phyloP scores from a whole-genome alignment of 768 basidiomycete genomes.

The Russula foetens region DNA sequence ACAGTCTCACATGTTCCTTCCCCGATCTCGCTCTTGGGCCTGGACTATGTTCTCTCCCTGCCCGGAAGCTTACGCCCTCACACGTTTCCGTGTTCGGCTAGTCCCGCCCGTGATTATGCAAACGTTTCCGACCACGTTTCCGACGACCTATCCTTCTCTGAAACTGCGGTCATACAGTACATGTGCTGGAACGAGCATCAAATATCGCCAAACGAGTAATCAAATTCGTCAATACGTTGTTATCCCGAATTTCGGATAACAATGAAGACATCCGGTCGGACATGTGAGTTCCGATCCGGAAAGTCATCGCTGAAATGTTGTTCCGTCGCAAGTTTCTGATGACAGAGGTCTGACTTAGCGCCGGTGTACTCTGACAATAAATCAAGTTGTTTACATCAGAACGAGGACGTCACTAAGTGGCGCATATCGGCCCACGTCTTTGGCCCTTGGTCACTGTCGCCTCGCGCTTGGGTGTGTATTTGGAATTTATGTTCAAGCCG shows the following conservation, averaged over 20 bases:
- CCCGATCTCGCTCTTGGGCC: not conserved
- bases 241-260: not conserved
- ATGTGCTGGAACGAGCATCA: not conserved
- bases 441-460: not conserved
- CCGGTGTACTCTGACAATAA: not conserved
- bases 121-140: not conserved
- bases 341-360: not conserved
- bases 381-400: not conserved
- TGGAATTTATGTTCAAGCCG: no score
- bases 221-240: not conserved
- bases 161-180: not conserved
- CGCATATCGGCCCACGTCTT: not conserved
- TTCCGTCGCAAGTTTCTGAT: not conserved
- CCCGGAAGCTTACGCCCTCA: not conserved
- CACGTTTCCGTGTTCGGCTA: not conserved
- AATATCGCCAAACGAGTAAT: not conserved
- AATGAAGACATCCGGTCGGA: not conserved
- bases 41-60: not conserved
- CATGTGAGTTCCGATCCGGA: not conserved
- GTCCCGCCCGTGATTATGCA: not conserved
- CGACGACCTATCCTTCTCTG: not conserved
- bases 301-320: not conserved
- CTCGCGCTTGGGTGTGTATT: no score
- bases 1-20: not conserved
- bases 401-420: not conserved